A percentile compares a stretch with the other conserved stretches of the same genome.
These are phyloP conservation scores for Candida multigemmis DNA, from an alignment of 805 yeast species.

Conservation along the genomic window DNA sequence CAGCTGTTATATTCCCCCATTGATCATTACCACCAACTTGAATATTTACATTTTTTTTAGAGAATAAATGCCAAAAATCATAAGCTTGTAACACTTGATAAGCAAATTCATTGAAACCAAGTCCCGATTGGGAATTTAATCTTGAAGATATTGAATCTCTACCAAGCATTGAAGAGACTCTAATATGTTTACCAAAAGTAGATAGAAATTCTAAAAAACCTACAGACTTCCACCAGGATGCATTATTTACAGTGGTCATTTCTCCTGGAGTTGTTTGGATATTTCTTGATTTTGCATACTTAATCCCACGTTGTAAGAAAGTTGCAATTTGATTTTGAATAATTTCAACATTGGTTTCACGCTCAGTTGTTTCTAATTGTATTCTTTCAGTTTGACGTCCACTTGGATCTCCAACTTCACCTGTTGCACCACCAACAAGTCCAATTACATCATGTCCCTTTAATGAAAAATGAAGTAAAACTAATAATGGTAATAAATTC, in stretches of 20 bases:
- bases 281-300: constrained; percentile 49
- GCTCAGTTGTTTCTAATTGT: constrained; percentile 40
- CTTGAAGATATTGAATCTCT: constrained; percentile 82
- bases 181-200: constrained; percentile 64
- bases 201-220: constrained; percentile 72
- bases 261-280: constrained; percentile 27
- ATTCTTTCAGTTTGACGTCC: constrained; percentile 76
- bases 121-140: constrained; percentile 57
- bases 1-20: constrained; percentile 97
- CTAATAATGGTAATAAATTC: constrained; percentile 79
- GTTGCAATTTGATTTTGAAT: constrained; percentile 54
- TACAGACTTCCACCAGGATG: constrained; percentile 79
- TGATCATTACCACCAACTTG: constrained; percentile 97
- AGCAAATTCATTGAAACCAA: constrained; percentile 91
- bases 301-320: constrained; percentile 55
- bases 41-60: constrained; percentile 46
- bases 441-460: constrained; percentile 83
- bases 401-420: constrained; percentile 93
- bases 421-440: constrained; percentile 92
- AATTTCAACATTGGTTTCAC: constrained; percentile 46
- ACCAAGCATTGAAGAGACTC: constrained; percentile 80
- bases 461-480: constrained; percentile 71
- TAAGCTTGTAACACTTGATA: constrained; percentile 91
- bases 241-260: constrained; percentile 50
- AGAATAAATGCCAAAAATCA: constrained; percentile 79